These are phyloP conservation scores for Tylopilus microsporus DNA, from an alignment of 1,284 basidiomycete genomes.

Conservation along the genomic window DNA sequence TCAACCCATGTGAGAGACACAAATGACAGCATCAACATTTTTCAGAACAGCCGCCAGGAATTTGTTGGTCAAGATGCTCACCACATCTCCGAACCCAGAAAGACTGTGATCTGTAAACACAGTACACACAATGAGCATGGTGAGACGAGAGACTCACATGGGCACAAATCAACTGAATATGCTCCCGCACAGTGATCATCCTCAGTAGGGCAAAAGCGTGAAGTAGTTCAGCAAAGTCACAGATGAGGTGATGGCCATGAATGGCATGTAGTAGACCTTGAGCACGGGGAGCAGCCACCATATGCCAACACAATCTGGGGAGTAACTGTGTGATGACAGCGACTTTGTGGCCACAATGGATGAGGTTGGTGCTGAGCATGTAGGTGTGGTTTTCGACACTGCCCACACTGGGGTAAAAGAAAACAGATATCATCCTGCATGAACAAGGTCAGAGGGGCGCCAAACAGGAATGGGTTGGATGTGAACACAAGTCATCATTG, in stretches of 20 bases:
- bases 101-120: slow-evolving; percentile 97
- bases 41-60: slow-evolving; percentile 80
- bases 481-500: not conserved
- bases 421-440: no score
- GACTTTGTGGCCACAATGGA: slow-evolving; percentile 85
- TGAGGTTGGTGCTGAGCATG: slow-evolving; percentile 82
- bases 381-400: slow-evolving; percentile 98
- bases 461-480: no score
- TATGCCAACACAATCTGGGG: slow-evolving; percentile 79
- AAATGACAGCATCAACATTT: slow-evolving; percentile 91
- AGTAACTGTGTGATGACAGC: slow-evolving; percentile 92
- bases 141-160: slow-evolving; percentile 89
- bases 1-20: slow-evolving; percentile 95
- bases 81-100: slow-evolving; percentile 94
- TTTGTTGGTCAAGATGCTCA: slow-evolving; percentile 96
- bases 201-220: slow-evolving; percentile 84
- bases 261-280: slow-evolving; percentile 94
- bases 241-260: slow-evolving; percentile 79
- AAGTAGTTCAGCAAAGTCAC: slow-evolving; percentile 96
- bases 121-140: slow-evolving; percentile 79
- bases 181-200: slow-evolving; percentile 83
- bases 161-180: slow-evolving; percentile 84
- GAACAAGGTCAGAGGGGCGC: no score
- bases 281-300: slow-evolving; percentile 82
- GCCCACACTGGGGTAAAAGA: slow-evolving; percentile 45